Evolutionary conservation across 1,284 basidiomycete genomes (phyloP), one percentile per base, ranked within the genome.

Genomic region (Ganoderma meredithae): DNA sequence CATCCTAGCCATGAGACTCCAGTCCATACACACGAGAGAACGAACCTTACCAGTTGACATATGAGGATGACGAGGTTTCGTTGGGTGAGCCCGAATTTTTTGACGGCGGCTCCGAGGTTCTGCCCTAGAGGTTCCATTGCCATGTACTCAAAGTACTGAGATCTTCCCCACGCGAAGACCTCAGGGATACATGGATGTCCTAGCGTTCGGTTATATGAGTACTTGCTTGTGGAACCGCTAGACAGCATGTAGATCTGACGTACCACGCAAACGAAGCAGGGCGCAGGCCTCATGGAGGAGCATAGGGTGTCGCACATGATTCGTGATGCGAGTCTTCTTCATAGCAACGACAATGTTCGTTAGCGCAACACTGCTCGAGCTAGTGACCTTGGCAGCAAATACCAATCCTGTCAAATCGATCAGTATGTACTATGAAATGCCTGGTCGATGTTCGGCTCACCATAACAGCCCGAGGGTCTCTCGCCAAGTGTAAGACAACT

Each of bases 71-170:
- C 44, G 19, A 62, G 27, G 44, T 47, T 62, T 3, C 47, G 25
- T 13, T 27, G 27, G 17, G 61, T 60, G 33, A 60, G 59, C 19
- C 25, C 15, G 22, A 13, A 22, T 19, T 15, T 27, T n/a, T 31
- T 27, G 41, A 62, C 31, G 5, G 12, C 25, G 3, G 6, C n/a
- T 19, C 33, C 27, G 49, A 64, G 59, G 4, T 52, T 15, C 12
- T 12, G 25, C 27, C 49, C 49, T 12, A 52, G 49, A 27, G 67
- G 59, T 39, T 70, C 66, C 39, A 65, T 49, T 8, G 66, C 62
- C 17, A 70, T 47, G 22, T 68, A 68, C 40, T 70, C 69, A 36
- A 68, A 70, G 55, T 68, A 63, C 15, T 60, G 47, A 27, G 60
- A 53, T 39, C 63, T 43, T 5, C 62, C 69, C 62, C 68, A 68